A percentile compares a stretch with the other conserved stretches of the same genome.
Evolutionary conservation across 176 grass and related monocot genomes (phyloP).

Genomic region (Musa acuminata): DNA sequence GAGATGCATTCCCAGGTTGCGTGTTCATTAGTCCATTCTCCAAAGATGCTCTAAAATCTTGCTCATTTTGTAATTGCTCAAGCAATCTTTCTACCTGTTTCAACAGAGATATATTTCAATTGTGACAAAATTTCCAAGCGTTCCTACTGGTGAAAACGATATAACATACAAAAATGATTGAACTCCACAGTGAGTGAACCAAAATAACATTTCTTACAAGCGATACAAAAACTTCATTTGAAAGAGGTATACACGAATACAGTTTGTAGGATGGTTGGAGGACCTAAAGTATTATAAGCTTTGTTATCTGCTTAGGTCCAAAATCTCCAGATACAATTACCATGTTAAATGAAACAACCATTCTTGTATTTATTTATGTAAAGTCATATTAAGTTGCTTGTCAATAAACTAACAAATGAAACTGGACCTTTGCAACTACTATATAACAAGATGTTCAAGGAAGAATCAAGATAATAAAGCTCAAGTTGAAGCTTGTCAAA

Average conservation of each 20-base stretch:
- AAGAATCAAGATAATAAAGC: too few relatives aligned
- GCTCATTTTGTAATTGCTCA: constrained; percentile 71
- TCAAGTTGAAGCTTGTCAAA: too few relatives aligned
- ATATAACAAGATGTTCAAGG: too few relatives aligned
- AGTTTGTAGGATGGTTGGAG: background rate
- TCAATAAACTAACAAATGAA: too few relatives aligned
- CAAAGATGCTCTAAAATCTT: constrained; percentile 58
- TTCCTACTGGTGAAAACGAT: background rate
- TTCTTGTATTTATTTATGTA: too few relatives aligned
- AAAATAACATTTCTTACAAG: background rate
- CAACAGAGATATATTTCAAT: constrained; percentile 23
- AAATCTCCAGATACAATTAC: background rate
- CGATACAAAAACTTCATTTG: background rate
- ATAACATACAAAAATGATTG: background rate
- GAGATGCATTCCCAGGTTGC: constrained; percentile 48
- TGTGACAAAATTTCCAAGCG: background rate
- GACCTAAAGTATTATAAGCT: background rate
- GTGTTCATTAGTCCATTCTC: constrained; percentile 70
- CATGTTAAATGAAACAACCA: background rate
- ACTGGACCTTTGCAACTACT: too few relatives aligned
- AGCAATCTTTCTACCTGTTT: constrained; percentile 69
- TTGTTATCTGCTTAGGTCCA: background rate
- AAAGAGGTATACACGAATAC: background rate
- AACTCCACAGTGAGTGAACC: background rate
- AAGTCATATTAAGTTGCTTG: too few relatives aligned